phyloP scores from a whole-genome alignment of 208 protist species.

The Wallacemonas sp. region DNA sequence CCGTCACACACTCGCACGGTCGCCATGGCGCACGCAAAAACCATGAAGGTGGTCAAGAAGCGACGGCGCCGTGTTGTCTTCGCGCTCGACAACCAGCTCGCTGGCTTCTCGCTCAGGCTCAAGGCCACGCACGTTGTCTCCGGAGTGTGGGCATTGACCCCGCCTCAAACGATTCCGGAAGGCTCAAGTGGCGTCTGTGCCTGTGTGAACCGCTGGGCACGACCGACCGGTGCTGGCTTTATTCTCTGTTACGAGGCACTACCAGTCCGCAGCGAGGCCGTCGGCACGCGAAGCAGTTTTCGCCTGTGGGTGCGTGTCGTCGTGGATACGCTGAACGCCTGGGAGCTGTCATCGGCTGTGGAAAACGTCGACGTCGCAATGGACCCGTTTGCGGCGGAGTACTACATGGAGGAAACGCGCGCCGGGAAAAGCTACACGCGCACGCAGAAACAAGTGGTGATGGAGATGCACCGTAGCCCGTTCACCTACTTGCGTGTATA shows the following conservation, averaged over 20 bases:
- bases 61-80: constrained; percentile 63
- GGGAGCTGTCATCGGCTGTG: constrained; percentile 33
- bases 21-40: constrained; percentile 47
- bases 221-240: constrained; percentile 75
- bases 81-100: constrained; percentile 43
- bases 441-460: constrained; percentile 27
- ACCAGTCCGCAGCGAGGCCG: neutral
- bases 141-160: constrained; percentile 68
- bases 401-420: constrained; percentile 30
- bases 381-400: constrained; percentile 49
- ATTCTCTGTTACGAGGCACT: constrained; percentile 64
- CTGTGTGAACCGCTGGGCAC: constrained; percentile 65
- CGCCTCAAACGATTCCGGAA: constrained; percentile 35
- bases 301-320: constrained; percentile 66
- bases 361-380: constrained; percentile 27
- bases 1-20: constrained; percentile 58
- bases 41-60: constrained; percentile 29
- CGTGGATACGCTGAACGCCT: constrained; percentile 48
- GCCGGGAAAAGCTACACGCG: constrained; percentile 21
- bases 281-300: constrained; percentile 15
- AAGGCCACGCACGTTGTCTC: constrained; percentile 54
- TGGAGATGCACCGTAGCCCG: constrained; percentile 36
- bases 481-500: constrained; percentile 46
- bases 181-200: constrained; percentile 47
- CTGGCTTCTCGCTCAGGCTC: constrained; percentile 44